Conservation (phyloP, 2,329 filamentous ascomycete genomes). For the Ramularia endophylla region DNA sequence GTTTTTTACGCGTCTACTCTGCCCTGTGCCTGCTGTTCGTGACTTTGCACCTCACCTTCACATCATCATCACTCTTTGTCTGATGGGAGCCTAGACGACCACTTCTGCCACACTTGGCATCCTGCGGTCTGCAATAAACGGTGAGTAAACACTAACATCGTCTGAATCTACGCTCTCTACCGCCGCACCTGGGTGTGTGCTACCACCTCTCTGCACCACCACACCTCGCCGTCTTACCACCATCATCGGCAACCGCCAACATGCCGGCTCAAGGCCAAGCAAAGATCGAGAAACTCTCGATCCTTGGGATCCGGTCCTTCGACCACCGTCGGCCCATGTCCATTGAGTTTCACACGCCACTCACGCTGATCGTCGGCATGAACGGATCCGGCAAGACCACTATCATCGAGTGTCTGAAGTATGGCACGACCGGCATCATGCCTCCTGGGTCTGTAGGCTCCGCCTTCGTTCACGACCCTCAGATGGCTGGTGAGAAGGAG, state of each 20-base stretch:
- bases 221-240: not conserved
- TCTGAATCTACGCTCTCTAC: too few species aligned
- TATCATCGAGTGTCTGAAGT: conserved; percentile 98
- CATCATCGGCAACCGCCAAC: conserved; percentile 5
- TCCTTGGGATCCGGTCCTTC: conserved; percentile 83
- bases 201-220: not conserved
- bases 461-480: conserved; percentile 89
- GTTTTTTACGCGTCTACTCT: too few species aligned
- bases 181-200: too few species aligned
- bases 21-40: too few species aligned
- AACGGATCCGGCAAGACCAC: conserved; percentile 99
- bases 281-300: conserved; percentile 82
- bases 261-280: conserved; percentile 33
- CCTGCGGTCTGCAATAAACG: too few species aligned
- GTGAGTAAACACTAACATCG: not conserved
- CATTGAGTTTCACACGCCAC: conserved; percentile 81
- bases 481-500: conserved; percentile 80
- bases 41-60: too few species aligned
- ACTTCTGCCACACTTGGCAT: not conserved
- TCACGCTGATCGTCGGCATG: conserved; percentile 93
- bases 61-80: too few species aligned
- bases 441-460: conserved; percentile 64
- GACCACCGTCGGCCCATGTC: conserved; percentile 67
- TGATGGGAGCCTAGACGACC: too few species aligned
- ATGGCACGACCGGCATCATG: conserved; percentile 89